phyloP scores from a whole-genome alignment of 1,139 yeast genomes.

The Yamadazyma blattariae region DNA sequence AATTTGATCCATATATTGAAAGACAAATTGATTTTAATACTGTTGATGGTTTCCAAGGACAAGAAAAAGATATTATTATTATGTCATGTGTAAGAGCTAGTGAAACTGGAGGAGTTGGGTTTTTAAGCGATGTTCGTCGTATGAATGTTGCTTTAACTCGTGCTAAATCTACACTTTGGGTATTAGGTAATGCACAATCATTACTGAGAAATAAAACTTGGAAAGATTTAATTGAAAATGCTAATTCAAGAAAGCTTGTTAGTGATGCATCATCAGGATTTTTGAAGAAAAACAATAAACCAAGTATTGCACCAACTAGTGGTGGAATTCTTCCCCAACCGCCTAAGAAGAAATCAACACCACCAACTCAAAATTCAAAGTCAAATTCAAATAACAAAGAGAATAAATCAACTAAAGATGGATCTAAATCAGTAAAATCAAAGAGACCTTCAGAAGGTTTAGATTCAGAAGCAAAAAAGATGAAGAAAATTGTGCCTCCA shows the following conservation, averaged over 20 bases:
- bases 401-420: no score
- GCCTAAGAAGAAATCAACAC: no score
- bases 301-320: background rate
- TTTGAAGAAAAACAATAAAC: constrained; percentile 11
- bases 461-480: no score
- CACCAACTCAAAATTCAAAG: no score
- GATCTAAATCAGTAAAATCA: background rate
- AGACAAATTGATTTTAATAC: constrained; percentile 85
- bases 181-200: constrained; percentile 74
- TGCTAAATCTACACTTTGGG: constrained; percentile 90
- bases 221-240: constrained; percentile 64
- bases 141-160: constrained; percentile 96
- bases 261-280: constrained; percentile 39
- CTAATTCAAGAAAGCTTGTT: constrained; percentile 44
- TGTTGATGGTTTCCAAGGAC: constrained; percentile 98
- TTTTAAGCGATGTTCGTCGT: constrained; percentile 83
- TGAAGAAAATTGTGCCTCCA: no score
- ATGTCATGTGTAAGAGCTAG: constrained; percentile 94
- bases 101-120: constrained; percentile 70
- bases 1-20: constrained; percentile 62
- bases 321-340: background rate
- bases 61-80: constrained; percentile 89
- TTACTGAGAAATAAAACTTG: constrained; percentile 65
- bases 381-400: no score
- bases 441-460: background rate